Evolutionary conservation across 2,329 filamentous ascomycete species (phyloP).

Genomic region (Colletotrichum tropicicola): DNA sequence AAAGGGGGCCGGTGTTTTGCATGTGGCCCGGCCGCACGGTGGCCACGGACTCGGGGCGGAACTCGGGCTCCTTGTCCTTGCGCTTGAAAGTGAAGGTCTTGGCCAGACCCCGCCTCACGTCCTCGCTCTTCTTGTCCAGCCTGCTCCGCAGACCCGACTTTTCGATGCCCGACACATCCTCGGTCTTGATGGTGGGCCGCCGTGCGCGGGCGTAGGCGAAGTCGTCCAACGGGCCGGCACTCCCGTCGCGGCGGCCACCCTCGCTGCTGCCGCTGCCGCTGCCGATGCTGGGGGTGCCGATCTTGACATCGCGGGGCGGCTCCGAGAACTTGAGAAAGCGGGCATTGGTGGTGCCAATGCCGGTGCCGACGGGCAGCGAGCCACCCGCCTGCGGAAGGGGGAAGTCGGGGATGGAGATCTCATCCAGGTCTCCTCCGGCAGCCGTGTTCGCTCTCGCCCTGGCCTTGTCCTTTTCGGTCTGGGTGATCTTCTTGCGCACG

Average conservation of each 20-base stretch:
- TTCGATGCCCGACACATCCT: conserved; percentile 63
- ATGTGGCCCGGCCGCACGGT: conserved; percentile 42
- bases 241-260: conserved; percentile 41
- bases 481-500: conserved; percentile 66
- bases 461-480: conserved; percentile 50
- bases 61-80: conserved; percentile 53
- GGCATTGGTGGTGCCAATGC: conserved; percentile 52
- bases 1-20: background rate
- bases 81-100: conserved; percentile 62
- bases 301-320: conserved; percentile 40
- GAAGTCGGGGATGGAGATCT: conserved; percentile 46
- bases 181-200: conserved; percentile 54
- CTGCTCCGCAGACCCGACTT: conserved; percentile 61
- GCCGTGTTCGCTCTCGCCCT: conserved; percentile 47
- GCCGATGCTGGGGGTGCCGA: conserved; percentile 41
- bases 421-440: conserved; percentile 43
- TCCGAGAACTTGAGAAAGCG: conserved; percentile 57
- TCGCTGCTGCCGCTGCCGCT: conserved; percentile 50
- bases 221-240: conserved; percentile 46
- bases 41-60: conserved; percentile 47
- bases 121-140: conserved; percentile 65
- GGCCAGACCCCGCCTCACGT: conserved; percentile 60
- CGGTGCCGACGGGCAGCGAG: conserved; percentile 41
- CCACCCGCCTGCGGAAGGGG: conserved; percentile 46
- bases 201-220: conserved; percentile 54